These are phyloP conservation scores for Heritiera littoralis DNA, from an alignment of 345 rosid species.

Conservation along the genomic window DNA sequence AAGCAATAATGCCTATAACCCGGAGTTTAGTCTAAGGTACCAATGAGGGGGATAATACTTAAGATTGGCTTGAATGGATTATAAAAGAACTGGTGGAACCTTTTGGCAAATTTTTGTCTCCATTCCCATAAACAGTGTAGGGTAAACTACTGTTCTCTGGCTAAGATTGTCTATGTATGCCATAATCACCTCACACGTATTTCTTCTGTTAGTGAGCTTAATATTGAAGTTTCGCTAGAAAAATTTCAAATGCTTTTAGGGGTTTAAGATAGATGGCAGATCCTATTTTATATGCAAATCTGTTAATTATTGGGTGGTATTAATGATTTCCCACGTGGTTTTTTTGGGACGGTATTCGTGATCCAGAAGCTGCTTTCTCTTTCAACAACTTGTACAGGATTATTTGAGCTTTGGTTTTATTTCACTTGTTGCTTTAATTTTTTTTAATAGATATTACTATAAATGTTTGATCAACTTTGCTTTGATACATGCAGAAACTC, in stretches of 20 bases:
- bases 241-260: background rate
- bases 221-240: conserved; percentile 3
- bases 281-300: background rate
- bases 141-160: background rate
- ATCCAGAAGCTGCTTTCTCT: background rate
- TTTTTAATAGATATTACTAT: background rate
- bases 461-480: conserved; percentile 18
- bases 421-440: background rate
- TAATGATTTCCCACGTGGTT: background rate
- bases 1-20: background rate
- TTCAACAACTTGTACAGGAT: background rate
- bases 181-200: background rate
- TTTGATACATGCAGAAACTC: conserved; percentile 66
- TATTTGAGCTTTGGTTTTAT: background rate
- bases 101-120: background rate
- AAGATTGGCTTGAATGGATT: background rate
- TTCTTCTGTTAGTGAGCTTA: background rate
- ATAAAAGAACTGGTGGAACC: background rate
- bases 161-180: background rate
- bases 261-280: background rate
- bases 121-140: background rate
- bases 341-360: background rate
- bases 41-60: background rate
- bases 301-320: background rate
- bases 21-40: background rate